Evolutionary conservation across 2,329 filamentous ascomycete species (phyloP), one percentile per base, ranked within the genome.

Genomic region (Parastagonospora nodorum): DNA sequence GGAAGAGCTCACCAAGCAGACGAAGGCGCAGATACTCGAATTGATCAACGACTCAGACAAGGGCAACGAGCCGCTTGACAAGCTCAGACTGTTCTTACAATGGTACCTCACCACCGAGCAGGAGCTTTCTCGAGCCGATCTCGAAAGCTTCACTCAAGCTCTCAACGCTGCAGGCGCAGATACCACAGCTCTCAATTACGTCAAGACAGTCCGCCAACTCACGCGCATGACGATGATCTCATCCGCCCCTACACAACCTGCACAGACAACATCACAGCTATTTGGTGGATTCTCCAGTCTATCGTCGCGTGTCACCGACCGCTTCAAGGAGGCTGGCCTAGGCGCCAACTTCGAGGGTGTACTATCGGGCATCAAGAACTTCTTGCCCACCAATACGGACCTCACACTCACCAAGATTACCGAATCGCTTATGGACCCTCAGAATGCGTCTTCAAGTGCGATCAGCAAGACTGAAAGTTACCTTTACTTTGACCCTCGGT

Each of bases 221-320:
- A 97, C 93, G 5, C 91, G 94, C 58, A 97, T 97, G 91, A 97
- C 93, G 11, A 96, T 97, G 84, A 89, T 99, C 73, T 90, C 92
- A 4, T 95, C 92, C 1, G 87, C 92, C 28, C 87, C 89, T 8
- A 80, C 82, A 11, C 81, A 88, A 53, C 78, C 85, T 11, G 80
- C 83, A 14, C 82, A 87, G 62, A 84, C 85, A 58, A 73, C 89
- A 3, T 87, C 84, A 5, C 90, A 96, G 64, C 82, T 99, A 12
- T 97, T 99, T 78, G 88, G 91, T 15, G 92, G 92, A 41, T 96
- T 99, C 78, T 94, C 89, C 28, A 91, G 89, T 37, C 89, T 99
- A 57, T 94, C 91, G 9, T 93, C 89, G 37, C 89, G 93, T 33
- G 85, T 99, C 4, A 97, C 94, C 7, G 92, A 97, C 74, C 89